Evolutionary conservation across 1,139 yeast species (phyloP), one percentile per base, ranked within the genome.

Genomic region (Debaryomycetaceae sp.): DNA sequence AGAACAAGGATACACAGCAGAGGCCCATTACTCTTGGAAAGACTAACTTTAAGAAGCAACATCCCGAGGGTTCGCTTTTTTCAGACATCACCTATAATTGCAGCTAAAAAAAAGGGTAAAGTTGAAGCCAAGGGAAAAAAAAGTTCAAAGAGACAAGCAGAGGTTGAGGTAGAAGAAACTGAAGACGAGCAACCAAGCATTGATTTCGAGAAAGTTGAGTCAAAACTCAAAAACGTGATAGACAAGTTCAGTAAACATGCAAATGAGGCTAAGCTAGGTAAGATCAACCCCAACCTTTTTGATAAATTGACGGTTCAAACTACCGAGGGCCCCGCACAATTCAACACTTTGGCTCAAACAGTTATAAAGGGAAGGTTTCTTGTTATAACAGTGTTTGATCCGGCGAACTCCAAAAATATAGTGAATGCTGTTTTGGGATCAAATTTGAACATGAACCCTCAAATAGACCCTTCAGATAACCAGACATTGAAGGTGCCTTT

Each of bases 321-420:
- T n/a, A 72, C 71, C 23, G 77, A 78, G 41, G 68, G 68, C 24
- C 72, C 73, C 35, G 67, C 64, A 6, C 74, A 72, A 6, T 85
- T 85, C 58, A 75, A 78, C 5, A 73, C 81, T 6, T 65, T 90
- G 31, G 97, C 97, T 0, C 87, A 87, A 49, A 83, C 95, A 6
- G 75, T 88, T 0, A 58, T 83, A 43, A 86, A 88, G 55, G 93
- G 93, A 8, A 75, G 88, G 55, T 75, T 81, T 47, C 72, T 87
- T 42, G 68, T 81, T 40, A 77, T 91, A 30, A 89, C 96, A 0
- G 93, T 90, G 2, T 91, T 85, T 62, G 97, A 90, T 56, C 95
- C 96, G 8, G 71, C 71, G 42, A 77, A 87, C 53, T 76, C 81
- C 24, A 86, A 87, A 57, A 75, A 78, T 49, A 78, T 91, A 24